Evolutionary conservation across 139 green algal species (phyloP), one percentile per base, ranked within the genome.

Genomic region (Chlamydomonas applanata): DNA sequence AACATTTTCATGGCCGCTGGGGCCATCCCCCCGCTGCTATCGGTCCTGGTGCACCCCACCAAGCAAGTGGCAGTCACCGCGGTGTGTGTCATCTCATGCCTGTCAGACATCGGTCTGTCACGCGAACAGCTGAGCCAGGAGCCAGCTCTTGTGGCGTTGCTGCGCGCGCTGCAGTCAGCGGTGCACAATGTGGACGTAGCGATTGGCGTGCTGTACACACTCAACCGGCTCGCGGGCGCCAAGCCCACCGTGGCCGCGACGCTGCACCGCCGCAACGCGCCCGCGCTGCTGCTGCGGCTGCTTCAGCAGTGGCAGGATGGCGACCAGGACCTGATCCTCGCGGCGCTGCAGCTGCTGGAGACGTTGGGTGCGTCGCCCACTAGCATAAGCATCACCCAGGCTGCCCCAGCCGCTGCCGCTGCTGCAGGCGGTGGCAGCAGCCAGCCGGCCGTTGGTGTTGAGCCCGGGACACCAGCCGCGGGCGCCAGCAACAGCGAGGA

Each of bases 121-220:
- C 68, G 75, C 25, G 75, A 76, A 29, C 73, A 80, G 67, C 75
- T 80, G 32, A 71, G 75, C 49, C 75, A 80, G 75, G 75, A 76
- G 27, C 66, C 68, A 29, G 68, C 75, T 27, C 67, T 80, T 36
- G 20, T 80, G 49, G 67, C 75, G 20, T 54, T 80, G 75, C 44
- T 80, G 68, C 57, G 75, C 30, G 57, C 69, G 25, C 75, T 80
- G 56, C 68, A 80, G 13, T 40, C 30, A 29, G 72, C 70, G 36
- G 67, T 71, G 57, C 69, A 70, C 75, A 49, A 49, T 49, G 68
- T 75, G 11, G 60, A 66, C 17, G 75, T 80, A 11, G 70, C 66
- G 5, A 66, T 80, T 1, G 74, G 66, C 52, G 22, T 35, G 62
- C 56, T 80, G 57, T 80, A 75, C 75, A 80, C 72, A 30, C 75